These are phyloP conservation scores for Verticillium longisporum DNA, from an alignment of 2,329 filamentous ascomycete species.

Conservation along the genomic window DNA sequence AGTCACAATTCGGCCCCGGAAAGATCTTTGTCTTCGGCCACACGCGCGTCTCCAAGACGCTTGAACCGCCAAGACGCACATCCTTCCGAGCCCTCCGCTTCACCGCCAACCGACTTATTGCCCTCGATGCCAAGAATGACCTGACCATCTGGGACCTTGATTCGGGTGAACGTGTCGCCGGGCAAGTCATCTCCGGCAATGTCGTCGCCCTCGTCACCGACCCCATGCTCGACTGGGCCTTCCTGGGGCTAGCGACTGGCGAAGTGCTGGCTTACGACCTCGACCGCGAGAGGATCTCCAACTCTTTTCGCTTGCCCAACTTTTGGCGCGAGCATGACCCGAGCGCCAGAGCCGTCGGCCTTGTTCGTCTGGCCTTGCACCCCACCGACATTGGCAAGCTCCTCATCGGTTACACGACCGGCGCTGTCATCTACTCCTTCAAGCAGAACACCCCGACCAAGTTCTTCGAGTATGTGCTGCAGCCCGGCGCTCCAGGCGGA, in stretches of 20 bases:
- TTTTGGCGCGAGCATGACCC: slow-evolving; percentile 74
- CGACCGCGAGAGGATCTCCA: slow-evolving; percentile 63
- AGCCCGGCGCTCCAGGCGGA: slow-evolving; percentile 76
- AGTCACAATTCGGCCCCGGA: slow-evolving; percentile 77
- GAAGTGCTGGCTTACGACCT: slow-evolving; percentile 91
- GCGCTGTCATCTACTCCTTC: slow-evolving; percentile 87
- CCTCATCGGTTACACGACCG: slow-evolving; percentile 83
- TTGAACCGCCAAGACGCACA: slow-evolving; percentile 63
- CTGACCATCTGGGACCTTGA: slow-evolving; percentile 77
- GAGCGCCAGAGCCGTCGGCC: slow-evolving; percentile 50
- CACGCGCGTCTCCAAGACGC: slow-evolving; percentile 67
- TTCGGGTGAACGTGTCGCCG: slow-evolving; percentile 57
- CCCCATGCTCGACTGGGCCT: slow-evolving; percentile 87
- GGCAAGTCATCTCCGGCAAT: slow-evolving; percentile 69
- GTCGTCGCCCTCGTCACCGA: slow-evolving; percentile 73
- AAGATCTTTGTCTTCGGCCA: slow-evolving; percentile 87
- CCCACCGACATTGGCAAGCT: slow-evolving; percentile 89
- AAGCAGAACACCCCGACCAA: slow-evolving; percentile 77
- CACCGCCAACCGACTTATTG: slow-evolving; percentile 77
- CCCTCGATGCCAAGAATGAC: slow-evolving; percentile 80
- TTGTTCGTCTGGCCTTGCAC: slow-evolving; percentile 79
- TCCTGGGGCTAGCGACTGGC: slow-evolving; percentile 75
- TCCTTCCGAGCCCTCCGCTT: slow-evolving; percentile 78
- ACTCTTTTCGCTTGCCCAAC: slow-evolving; percentile 78
- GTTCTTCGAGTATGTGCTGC: slow-evolving; percentile 78